Evolutionary conservation across 176 grass and related monocot genomes (phyloP).

Genomic region (Carex scoparia): DNA sequence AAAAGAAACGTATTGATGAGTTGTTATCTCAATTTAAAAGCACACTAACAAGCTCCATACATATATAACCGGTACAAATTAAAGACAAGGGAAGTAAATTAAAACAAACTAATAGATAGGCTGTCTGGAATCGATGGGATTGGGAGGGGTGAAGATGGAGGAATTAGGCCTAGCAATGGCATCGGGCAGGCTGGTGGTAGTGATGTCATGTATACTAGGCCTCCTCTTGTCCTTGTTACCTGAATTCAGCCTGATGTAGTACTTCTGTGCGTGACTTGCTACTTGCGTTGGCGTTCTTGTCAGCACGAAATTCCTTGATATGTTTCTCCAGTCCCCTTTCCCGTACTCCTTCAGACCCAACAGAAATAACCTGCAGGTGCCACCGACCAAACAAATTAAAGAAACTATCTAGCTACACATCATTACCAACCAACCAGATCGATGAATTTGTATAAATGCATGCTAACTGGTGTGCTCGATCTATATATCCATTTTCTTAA

Average conservation of each 20-base stretch:
- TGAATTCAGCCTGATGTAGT: conserved; percentile 85
- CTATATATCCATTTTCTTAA: not conserved
- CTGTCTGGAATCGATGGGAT: not conserved
- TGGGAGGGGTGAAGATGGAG: not conserved
- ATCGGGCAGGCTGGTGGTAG: conserved; percentile 53
- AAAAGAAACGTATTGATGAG: conserved; percentile 2
- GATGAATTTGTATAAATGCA: conserved; percentile 16
- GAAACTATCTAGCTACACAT: not conserved
- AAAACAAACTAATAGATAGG: conserved; percentile 18
- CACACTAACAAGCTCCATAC: conserved; percentile 8
- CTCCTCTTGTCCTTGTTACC: conserved; percentile 86
- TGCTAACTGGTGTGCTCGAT: conserved; percentile 24
- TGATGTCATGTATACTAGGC: conserved; percentile 95
- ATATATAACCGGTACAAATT: conserved; percentile 1
- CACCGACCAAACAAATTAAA: conserved; percentile 18
- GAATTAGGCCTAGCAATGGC: conserved; percentile 28
- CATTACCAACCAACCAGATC: not conserved
- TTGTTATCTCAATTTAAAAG: conserved; percentile 4
- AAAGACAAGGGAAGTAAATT: not conserved
- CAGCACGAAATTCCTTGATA: conserved; percentile 67
- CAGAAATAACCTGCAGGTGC: conserved; percentile 63
- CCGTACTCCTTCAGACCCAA: conserved; percentile 66
- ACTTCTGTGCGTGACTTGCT: conserved; percentile 91
- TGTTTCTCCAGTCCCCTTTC: conserved; percentile 96
- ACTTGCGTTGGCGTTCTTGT: conserved; percentile 85